These are phyloP conservation scores for Polytrichum commune DNA, from an alignment of 225 moss, liverwort and hornwort genomes.

Conservation along the genomic window DNA sequence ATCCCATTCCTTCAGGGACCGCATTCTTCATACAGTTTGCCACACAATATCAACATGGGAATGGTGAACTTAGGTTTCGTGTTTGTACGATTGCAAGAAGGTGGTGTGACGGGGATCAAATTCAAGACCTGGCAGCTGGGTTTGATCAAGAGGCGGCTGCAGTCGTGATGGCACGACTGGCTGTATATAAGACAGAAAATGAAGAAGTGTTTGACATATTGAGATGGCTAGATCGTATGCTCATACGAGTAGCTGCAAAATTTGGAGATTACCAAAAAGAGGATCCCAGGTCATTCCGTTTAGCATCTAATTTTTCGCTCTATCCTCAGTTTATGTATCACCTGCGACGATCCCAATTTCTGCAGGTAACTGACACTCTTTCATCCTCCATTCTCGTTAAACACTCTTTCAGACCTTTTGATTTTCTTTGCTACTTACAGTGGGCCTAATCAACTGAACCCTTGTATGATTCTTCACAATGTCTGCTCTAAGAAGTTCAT, in stretches of 20 bases:
- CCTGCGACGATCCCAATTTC: slow-evolving; percentile 90
- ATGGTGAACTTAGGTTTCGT: slow-evolving; percentile 73
- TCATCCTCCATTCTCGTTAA: no score
- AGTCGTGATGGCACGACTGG: slow-evolving; percentile 91
- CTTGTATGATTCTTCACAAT: no score
- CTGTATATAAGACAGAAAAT: slow-evolving; percentile 84
- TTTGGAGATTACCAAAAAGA: slow-evolving; percentile 96
- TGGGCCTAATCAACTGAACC: no score
- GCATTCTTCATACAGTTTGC: slow-evolving; percentile 94
- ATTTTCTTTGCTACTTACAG: no score
- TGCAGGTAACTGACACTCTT: slow-evolving; percentile 44
- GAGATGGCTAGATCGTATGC: slow-evolving; percentile 98
- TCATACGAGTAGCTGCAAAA: slow-evolving; percentile 89
- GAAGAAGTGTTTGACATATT: slow-evolving; percentile 98
- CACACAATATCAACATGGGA: slow-evolving; percentile 81
- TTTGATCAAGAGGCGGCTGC: slow-evolving; percentile 99
- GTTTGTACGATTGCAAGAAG: slow-evolving; percentile 88
- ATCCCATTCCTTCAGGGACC: slow-evolving; percentile 78
- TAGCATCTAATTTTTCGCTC: slow-evolving; percentile 84
- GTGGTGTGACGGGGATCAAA: slow-evolving; percentile 88
- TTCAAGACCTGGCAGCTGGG: slow-evolving; percentile 75
- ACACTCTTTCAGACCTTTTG: no score
- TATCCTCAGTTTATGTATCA: slow-evolving; percentile 99
- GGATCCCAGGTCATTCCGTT: slow-evolving; percentile 77
- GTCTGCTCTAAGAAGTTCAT: no score